phyloP scores from a whole-genome alignment of 78 protist genomes.

The Guillardia theta region DNA sequence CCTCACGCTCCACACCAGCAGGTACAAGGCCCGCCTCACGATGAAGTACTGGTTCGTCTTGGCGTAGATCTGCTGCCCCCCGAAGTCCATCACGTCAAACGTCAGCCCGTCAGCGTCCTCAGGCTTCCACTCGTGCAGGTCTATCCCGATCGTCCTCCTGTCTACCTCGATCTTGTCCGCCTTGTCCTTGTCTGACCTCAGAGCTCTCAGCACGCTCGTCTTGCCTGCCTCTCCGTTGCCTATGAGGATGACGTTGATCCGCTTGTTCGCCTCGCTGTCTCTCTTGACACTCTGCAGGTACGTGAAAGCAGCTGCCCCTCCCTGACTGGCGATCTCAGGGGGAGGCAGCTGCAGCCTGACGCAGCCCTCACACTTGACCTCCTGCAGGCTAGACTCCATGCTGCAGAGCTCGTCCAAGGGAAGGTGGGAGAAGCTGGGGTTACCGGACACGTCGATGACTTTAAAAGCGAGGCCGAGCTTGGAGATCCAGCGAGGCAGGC shows the following conservation, averaged over 20 bases:
- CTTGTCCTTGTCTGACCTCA: not conserved
- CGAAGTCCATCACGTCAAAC: not conserved
- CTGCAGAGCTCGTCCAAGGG: too few relatives aligned
- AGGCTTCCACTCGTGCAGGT: not conserved
- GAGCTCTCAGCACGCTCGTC: not conserved
- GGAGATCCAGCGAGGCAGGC: too few relatives aligned
- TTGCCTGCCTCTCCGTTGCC: not conserved
- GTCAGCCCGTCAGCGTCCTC: not conserved
- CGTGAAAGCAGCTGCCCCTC: too few relatives aligned
- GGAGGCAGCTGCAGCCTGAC: too few relatives aligned
- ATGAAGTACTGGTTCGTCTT: not conserved
- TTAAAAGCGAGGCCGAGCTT: too few relatives aligned
- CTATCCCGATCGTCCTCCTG: not conserved
- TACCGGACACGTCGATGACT: too few relatives aligned
- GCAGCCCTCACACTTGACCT: too few relatives aligned
- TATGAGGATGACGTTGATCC: not conserved
- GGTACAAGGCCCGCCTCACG: not conserved
- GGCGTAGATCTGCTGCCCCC: not conserved
- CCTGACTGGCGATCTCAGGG: too few relatives aligned
- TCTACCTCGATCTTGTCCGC: not conserved
- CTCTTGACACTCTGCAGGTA: too few relatives aligned
- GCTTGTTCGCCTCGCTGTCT: too few relatives aligned
- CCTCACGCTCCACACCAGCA: not conserved
- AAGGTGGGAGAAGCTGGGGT: too few relatives aligned
- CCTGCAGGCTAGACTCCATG: too few relatives aligned